Evolutionary conservation across 2,329 filamentous ascomycete species (phyloP).

Genomic region (Ascomycota sp.): DNA sequence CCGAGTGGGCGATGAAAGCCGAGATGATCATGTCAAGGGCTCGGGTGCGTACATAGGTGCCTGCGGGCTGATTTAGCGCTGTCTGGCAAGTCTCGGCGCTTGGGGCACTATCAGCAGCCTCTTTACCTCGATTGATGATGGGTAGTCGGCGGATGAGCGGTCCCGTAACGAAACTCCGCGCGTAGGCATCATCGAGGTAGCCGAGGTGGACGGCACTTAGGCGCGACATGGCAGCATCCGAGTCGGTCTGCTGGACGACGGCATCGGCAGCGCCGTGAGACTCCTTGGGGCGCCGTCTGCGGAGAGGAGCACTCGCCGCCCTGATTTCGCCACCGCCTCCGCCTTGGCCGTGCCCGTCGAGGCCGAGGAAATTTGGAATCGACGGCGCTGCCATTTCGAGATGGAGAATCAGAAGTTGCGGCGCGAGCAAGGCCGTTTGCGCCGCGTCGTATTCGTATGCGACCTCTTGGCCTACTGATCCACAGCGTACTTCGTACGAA

Average conservation of each 20-base stretch:
- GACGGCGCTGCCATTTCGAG: slow-evolving; percentile 43
- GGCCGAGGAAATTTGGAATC: slow-evolving; percentile 59
- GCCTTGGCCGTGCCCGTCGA: slow-evolving; percentile 17
- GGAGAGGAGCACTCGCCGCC: slow-evolving; percentile 9
- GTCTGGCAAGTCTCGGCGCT: neutral
- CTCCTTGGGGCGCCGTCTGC: slow-evolving; percentile 16
- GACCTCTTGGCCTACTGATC: no score
- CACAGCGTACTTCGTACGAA: no score
- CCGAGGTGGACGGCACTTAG: slow-evolving; percentile 73
- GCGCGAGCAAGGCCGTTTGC: no score
- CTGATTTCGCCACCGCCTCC: slow-evolving; percentile 18
- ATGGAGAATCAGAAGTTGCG: neutral
- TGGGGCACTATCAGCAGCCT: neutral
- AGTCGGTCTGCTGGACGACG: slow-evolving; percentile 73
- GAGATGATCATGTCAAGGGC: slow-evolving; percentile 63
- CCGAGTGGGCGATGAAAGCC: slow-evolving; percentile 38
- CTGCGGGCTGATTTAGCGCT: slow-evolving; percentile 20
- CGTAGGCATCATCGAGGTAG: slow-evolving; percentile 70
- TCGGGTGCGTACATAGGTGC: slow-evolving; percentile 78
- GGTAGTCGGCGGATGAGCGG: slow-evolving; percentile 48
- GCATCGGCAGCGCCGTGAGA: slow-evolving; percentile 36
- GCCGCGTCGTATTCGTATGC: no score
- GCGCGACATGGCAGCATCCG: slow-evolving; percentile 73
- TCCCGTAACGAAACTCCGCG: slow-evolving; percentile 44
- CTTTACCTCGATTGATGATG: slow-evolving; percentile 77